Percentiles rank a stretch among this genome's conserved stretches.
phyloP scores from a whole-genome alignment of 2,329 filamentous ascomycete species.

The Clonostachys byssicola region DNA sequence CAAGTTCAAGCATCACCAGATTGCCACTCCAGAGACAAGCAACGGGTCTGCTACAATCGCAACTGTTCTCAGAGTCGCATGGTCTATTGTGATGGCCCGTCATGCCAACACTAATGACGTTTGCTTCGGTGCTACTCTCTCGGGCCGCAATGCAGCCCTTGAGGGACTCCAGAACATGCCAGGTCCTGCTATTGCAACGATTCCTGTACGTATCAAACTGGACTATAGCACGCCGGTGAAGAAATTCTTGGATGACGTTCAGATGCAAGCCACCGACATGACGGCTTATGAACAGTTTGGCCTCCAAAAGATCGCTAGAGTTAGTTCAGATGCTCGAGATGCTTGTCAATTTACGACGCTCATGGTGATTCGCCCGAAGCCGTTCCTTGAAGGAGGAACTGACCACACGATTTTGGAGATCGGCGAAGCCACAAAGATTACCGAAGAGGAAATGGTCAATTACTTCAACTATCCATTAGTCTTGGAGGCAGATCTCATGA shows the following conservation, averaged over 20 bases:
- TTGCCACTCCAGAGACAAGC: not conserved
- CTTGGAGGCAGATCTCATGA: not conserved
- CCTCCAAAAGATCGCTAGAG: slow-evolving; percentile 9
- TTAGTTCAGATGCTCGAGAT: slow-evolving; percentile 3
- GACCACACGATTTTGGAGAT: not conserved
- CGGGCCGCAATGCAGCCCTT: slow-evolving; percentile 10
- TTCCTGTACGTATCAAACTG: slow-evolving; percentile 6
- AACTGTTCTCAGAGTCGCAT: slow-evolving; percentile 5
- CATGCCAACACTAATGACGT: slow-evolving; percentile 25
- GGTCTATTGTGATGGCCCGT: slow-evolving; percentile 4
- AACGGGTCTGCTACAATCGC: slow-evolving; percentile 4
- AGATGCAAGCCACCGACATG: slow-evolving; percentile 5
- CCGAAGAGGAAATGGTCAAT: slow-evolving; percentile 5
- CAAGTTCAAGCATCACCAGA: too few relatives aligned
- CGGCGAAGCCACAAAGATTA: slow-evolving; percentile 2
- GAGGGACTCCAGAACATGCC: slow-evolving; percentile 2
- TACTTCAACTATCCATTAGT: slow-evolving; percentile 3
- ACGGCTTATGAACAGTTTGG: slow-evolving; percentile 9
- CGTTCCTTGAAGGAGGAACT: not conserved
- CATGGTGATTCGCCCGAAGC: slow-evolving; percentile 6
- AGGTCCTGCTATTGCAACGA: slow-evolving; percentile 8
- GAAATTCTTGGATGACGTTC: slow-evolving; percentile 3
- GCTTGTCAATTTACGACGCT: slow-evolving; percentile 9
- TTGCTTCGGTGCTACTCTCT: slow-evolving; percentile 9
- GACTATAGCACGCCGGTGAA: slow-evolving; percentile 3